Evolutionary conservation across 179 eudicot species (phyloP).

Genomic region (Beta macrorhiza): DNA sequence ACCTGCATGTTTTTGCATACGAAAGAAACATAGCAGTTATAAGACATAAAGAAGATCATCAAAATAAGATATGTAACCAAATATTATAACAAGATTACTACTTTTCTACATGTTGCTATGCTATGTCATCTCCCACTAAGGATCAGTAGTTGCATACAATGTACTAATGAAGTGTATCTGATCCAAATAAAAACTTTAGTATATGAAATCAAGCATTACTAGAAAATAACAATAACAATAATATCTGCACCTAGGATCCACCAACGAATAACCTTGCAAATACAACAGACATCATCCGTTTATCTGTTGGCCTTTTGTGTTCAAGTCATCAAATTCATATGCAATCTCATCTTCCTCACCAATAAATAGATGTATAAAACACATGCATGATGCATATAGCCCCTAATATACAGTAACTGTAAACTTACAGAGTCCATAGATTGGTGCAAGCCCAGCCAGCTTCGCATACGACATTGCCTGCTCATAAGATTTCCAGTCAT

Average conservation of each 20-base stretch:
- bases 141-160: background rate
- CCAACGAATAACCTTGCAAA: background rate
- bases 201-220: background rate
- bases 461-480: slow-evolving; percentile 97
- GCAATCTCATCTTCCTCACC: background rate
- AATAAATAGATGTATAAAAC: background rate
- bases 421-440: slow-evolving; percentile 93
- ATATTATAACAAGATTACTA: background rate
- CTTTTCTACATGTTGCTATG: background rate
- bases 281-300: slow-evolving; percentile 6
- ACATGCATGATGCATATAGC: slow-evolving; percentile 6
- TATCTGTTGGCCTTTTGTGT: background rate
- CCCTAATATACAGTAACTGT: background rate
- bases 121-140: background rate
- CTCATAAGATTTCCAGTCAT: slow-evolving; percentile 26
- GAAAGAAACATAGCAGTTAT: background rate
- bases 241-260: background rate
- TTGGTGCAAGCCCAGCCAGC: slow-evolving; percentile 86
- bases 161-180: background rate
- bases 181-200: background rate
- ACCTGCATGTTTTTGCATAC: background rate
- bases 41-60: background rate
- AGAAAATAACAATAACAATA: background rate
- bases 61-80: background rate
- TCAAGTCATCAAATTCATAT: background rate